Conservation (phyloP, 2,329 filamentous ascomycete species). For the Fusarium sp. region DNA sequence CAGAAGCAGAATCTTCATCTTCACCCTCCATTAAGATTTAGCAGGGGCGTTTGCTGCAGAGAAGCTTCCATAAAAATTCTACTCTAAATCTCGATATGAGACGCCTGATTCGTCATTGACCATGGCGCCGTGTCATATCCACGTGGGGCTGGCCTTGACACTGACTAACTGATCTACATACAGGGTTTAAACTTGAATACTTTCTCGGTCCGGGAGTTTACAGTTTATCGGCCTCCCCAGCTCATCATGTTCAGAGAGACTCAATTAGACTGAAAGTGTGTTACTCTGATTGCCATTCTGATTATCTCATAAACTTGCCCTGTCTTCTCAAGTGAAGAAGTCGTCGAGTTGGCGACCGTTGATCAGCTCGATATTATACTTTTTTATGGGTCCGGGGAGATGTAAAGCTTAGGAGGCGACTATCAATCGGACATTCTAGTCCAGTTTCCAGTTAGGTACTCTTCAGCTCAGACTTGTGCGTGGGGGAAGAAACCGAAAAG, state of each 20-base stretch:
- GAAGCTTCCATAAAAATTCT: constrained; percentile 10
- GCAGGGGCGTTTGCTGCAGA: constrained; percentile 1
- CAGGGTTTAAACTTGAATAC: constrained; percentile 16
- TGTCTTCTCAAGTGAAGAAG: not conserved
- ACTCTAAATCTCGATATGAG: constrained; percentile 19
- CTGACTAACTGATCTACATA: constrained; percentile 27
- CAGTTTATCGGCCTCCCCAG: not conserved
- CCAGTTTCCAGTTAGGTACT: too few relatives aligned
- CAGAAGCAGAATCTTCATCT: constrained; percentile 2
- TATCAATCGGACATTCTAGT: not conserved
- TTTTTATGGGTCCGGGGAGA: constrained; percentile 12
- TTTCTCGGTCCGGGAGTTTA: not conserved
- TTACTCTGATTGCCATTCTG: not conserved
- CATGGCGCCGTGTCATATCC: not conserved
- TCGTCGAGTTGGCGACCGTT: not conserved
- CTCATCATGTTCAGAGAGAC: not conserved
- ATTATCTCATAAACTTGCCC: not conserved
- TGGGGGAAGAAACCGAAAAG: not conserved
- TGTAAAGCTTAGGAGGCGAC: constrained; percentile 4
- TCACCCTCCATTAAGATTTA: not conserved
- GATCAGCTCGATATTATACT: not conserved
- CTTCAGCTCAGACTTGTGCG: constrained; percentile 6
- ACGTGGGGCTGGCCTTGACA: constrained; percentile 17
- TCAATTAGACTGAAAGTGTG: not conserved
- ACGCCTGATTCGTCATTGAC: constrained; percentile 21